Base-by-base conservation (phyloP, 2,329 filamentous ascomycete genomes). In the Macrophomina tecta region DNA sequence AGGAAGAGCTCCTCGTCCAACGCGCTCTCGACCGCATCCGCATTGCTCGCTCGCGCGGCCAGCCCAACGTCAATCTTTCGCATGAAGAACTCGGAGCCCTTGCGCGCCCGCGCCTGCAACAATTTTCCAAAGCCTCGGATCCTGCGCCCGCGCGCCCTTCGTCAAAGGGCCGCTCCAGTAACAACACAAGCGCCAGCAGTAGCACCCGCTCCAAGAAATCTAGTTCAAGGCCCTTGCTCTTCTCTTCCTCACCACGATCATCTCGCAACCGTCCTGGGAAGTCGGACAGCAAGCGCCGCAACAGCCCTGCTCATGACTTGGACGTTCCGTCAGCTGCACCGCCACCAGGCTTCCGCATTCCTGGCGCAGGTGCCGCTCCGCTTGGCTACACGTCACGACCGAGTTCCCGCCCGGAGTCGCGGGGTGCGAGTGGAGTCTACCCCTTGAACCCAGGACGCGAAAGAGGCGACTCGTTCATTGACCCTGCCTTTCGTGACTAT, bases 21-120 rank as follows among this genome's bases (percentile, higher is more conserved):
- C 88, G 88, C 70, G 94, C 94, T 48, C 81, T 96, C 78, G 88
- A 89, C 72, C 90, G 92, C 71, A 96, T 97, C 75, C 87, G 89
- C 70, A 87, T 89, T 70, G 93, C 94, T 16, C 89, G 92, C 76
- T 87, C 87, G 69, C 88, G 88, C 73, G 93, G 93, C 69, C 90
- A 90, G 77, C 83, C 85, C 52, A 91, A 96, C 67, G 92, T 97
- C 66, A 91, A 90, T 76, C 85, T 98, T 69, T 93, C 86, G 72
- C 87, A 89, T 73, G 88, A 91, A 64, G 94, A 97, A 78, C 83
- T 97, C 72, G 90, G 90, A 69, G 93, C 93, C 66, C 67, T 66
- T 61, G 55, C 64, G 55, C 65, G 53, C 53, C 67, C 62, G 70
- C 71, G 69, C 70, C 73, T 69, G 69, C 73, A 74, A 73, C 69